Evolutionary conservation across 176 grass and related monocot species (phyloP).

Genomic region (Phoenix dactylifera): DNA sequence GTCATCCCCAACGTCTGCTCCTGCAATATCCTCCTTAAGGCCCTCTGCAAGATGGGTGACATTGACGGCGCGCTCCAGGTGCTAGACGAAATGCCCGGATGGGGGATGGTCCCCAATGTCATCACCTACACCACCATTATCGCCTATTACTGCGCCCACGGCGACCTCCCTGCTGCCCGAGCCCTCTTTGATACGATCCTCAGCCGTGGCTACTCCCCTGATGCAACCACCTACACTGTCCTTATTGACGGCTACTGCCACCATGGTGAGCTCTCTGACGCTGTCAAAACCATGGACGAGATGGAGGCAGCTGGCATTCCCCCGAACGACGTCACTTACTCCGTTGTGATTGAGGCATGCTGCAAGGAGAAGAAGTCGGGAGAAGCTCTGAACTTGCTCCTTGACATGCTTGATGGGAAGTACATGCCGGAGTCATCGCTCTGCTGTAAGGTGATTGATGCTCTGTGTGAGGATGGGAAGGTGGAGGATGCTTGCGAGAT

Average conservation of each 20-base stretch:
- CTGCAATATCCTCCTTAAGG: constrained; percentile 75
- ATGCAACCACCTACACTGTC: constrained; percentile 52
- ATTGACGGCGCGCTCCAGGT: constrained; percentile 41
- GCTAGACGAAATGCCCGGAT: constrained; percentile 63
- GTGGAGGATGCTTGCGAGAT: constrained; percentile 39
- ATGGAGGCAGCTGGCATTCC: constrained; percentile 41
- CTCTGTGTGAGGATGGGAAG: constrained; percentile 51
- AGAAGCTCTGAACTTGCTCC: constrained; percentile 36
- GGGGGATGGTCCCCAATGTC: constrained; percentile 44
- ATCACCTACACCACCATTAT: constrained; percentile 62
- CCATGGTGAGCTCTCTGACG: constrained; percentile 30
- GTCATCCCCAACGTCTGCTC: constrained; percentile 59
- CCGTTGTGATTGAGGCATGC: constrained; percentile 49
- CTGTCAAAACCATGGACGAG: constrained; percentile 71
- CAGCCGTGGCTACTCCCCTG: constrained; percentile 31
- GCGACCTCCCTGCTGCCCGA: constrained; percentile 38
- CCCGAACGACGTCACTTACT: constrained; percentile 59
- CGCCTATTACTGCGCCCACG: constrained; percentile 30
- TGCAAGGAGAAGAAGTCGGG: constrained; percentile 41
- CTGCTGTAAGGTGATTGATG: constrained; percentile 60
- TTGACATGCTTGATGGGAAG: constrained; percentile 51
- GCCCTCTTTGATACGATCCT: constrained; percentile 38
- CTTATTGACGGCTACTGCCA: constrained; percentile 53
- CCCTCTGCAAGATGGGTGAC: constrained; percentile 7
- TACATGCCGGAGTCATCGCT: constrained; percentile 25